Evolutionary conservation across 164 flowering plant genomes (phyloP), one percentile per base, ranked within the genome.

Genomic region (Stephania yunnanensis): DNA sequence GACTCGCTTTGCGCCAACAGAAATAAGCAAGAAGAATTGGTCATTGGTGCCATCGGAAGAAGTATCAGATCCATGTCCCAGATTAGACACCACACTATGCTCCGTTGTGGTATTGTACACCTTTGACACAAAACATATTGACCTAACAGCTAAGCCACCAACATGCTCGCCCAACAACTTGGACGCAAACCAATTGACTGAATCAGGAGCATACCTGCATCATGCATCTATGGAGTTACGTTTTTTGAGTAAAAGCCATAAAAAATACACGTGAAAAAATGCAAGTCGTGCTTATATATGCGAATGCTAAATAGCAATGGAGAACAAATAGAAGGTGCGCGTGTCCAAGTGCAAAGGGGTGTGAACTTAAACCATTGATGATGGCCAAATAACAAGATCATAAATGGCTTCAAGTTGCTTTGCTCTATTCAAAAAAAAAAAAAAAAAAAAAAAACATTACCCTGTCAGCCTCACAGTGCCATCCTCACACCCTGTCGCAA

Each of bases 401-500:
- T 64, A n/a, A 22, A n/a, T n/a, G 20, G 10, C 7, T 64, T 20
- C 20, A 9, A 64, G 68, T 64, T 64, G n/a, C 30, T 66, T 30
- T 66, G 6, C 36, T 66, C 42, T 5, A 61, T 61, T 19, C 66
- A n/a, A 19, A 61, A 61, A 19, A 7, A 61, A 17, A 25, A n/a
- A n/a, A n/a, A n/a, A n/a, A 25, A 25, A n/a, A 36, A 64, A 78
- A 20, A 12, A 13, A 0, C 74, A 74, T 36, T 87, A 94, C 99
- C 97, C 87, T 22, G 95, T 92, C 87, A 96, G 83, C 82, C 98
- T 85, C 69, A 96, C 95, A 75, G 97, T 88, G 80, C 99, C 98
- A 88, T 94, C 98, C 86, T 96, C 99, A 87, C 95, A 89, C 10
- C 99, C 99, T 58, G 99, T 94, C 52, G 93, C 97, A 82, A 96